Evolutionary conservation across 345 rosid genomes (phyloP), one percentile per base, ranked within the genome.

Genomic region (Anacardium occidentale): DNA sequence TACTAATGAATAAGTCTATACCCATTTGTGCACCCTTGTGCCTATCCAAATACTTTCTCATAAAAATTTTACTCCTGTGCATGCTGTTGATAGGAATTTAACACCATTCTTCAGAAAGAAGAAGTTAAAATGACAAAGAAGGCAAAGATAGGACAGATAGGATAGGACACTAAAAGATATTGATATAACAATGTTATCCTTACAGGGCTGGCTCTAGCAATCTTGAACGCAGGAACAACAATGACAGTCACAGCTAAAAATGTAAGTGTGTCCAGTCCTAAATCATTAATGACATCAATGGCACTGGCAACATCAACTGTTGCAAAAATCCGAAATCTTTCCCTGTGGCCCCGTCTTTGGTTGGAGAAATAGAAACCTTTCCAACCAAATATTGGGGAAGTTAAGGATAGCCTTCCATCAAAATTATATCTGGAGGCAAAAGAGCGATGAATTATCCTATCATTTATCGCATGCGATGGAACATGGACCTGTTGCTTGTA

Each of bases 181-280:
- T 51, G 18, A 66, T 62, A 66, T 2, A 11, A 15, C 8, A 76
- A 66, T 15, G 21, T n/a, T 64, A 58, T 69, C 62, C 89, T 89
- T 88, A 94, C 98, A 70, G 98, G 97, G 84, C 98, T 94, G 7
- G 90, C 91, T 89, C 72, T 92, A 76, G 90, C 80, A 24, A 86
- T 57, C 90, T 85, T 89, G 94, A 94, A 90, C 24, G 81, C 89
- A 32, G 98, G 98, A 77, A 94, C 94, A 77, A 94, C 89, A 72
- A 89, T 73, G 57, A 94, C 97, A 59, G 98, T 94, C 72, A 94
- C 98, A 51, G 79, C 90, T 81, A 92, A 88, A 82, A 92, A 94
- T 12, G 97, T 94, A 79, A 94, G 81, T 69, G 98, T 92, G 89
- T 94, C 97, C 78, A 88, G 78, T 62, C 98, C 98, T 76, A 94